Base-by-base conservation (phyloP, 371 early-diverging fungal genomes). In the Sporodiniella umbellata region DNA sequence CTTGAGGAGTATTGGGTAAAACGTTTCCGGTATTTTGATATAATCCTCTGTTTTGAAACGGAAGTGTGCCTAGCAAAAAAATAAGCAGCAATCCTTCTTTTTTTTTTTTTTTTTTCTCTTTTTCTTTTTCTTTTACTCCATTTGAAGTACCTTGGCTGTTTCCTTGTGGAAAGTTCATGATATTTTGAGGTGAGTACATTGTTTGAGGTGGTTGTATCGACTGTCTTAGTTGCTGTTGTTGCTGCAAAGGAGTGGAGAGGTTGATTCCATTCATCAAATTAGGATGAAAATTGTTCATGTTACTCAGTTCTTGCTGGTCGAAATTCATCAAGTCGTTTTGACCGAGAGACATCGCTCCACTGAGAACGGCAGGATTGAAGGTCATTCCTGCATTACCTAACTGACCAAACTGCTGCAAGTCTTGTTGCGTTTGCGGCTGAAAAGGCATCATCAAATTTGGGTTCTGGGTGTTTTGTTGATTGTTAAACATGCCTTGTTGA, bases 1-100 rank as follows among this genome's bases (percentile, higher is more conserved):
- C 58, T 49, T 72, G 72, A 19, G 72, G 72, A 8, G 67, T 61
- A 17, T 63, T 66, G 2, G 59, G 47, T 58, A 67, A 61, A 52
- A 68, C 66, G 18, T 44, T 54, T 17, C 53, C 53, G 46, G 39
- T 54, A 19, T 48, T 45, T 43, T 54, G 59, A 47, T 60, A 68
- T 48, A 72, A 42, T 15, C 52, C 58, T 55, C 66, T 58, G 17
- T 68, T 65, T 38, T 72, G 68, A 21, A 58, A 56, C 28, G 58
- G 64, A 28, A 65, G 26, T 35, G 64, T 51, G 49, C 53, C 48
- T 45, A 22, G 18, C 24, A 47, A 26, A 25, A 40, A 38, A 24
- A 31, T 6, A 17, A 45, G 21, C 28, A 42, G 18, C n/a, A 17
- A 45, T 33, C 0, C 24, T 26, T 15, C n/a, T n/a, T n/a, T n/a